These are phyloP conservation scores for Hemisphaericaspora xylofermentans DNA, from an alignment of 1,139 yeast species.

Conservation along the genomic window DNA sequence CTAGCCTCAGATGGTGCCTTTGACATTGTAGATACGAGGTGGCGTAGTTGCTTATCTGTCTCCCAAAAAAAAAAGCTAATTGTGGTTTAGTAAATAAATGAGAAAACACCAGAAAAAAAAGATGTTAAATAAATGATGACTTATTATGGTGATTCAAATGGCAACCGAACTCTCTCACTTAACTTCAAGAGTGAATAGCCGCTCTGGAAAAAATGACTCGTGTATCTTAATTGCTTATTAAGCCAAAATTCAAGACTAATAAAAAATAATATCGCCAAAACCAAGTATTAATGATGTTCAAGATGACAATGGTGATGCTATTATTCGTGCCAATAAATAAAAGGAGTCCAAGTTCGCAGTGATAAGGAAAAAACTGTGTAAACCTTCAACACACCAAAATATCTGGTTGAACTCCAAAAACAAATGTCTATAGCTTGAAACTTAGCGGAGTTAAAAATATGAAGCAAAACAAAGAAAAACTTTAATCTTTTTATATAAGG, in stretches of 20 bases:
- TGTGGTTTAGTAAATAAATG: neutral
- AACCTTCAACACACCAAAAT: too few species aligned
- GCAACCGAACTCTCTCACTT: neutral
- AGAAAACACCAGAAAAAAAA: neutral
- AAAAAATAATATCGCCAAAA: too few species aligned
- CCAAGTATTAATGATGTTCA: too few species aligned
- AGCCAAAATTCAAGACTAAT: neutral
- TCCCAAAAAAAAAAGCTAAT: neutral
- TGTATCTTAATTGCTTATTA: neutral
- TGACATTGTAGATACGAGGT: constrained; percentile 4
- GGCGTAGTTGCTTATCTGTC: neutral
- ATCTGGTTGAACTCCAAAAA: too few species aligned
- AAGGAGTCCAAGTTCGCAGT: too few species aligned
- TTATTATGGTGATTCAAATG: neutral
- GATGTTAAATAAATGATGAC: neutral
- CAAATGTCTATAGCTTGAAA: too few species aligned
- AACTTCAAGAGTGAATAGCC: neutral
- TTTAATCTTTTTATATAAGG: too few species aligned
- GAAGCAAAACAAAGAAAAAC: too few species aligned
- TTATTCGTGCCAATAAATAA: too few species aligned
- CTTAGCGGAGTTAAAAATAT: too few species aligned
- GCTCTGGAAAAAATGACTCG: neutral
- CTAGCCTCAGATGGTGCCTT: constrained; percentile 3
- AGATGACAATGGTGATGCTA: too few species aligned
- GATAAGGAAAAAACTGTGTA: too few species aligned